Evolutionary conservation across 176 grass and related monocot species (phyloP).

Genomic region (Melocanna baccifera): DNA sequence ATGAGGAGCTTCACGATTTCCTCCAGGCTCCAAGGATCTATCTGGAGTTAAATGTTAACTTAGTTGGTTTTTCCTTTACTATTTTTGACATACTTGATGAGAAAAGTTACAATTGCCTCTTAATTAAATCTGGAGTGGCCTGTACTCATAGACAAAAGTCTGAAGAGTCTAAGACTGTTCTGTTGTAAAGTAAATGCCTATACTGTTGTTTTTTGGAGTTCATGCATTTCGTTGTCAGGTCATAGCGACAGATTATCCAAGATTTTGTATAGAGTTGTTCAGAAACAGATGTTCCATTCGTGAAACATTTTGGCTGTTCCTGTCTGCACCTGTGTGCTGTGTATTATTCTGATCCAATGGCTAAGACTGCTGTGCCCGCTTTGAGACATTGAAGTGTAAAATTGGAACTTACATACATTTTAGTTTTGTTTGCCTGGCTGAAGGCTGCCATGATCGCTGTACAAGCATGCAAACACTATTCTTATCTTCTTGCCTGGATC

Average conservation of each 20-base stretch:
- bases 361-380: not conserved
- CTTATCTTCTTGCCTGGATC: not conserved
- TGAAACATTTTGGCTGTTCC: not conserved
- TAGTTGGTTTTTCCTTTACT: not conserved
- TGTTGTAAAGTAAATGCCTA: constrained; percentile 29
- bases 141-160: constrained; percentile 15
- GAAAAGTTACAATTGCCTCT: not conserved
- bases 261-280: constrained; percentile 15
- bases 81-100: constrained; percentile 20
- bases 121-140: constrained; percentile 1
- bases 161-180: constrained; percentile 10
- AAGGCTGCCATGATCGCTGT: not conserved
- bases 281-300: not conserved
- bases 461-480: not conserved
- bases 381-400: not conserved
- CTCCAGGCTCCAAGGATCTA: not conserved
- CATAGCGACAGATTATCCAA: not conserved
- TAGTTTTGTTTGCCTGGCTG: not conserved
- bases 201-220: not conserved
- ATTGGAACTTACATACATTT: not conserved
- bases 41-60: constrained; percentile 17
- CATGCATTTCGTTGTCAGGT: not conserved
- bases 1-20: not conserved
- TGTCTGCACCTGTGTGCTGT: not conserved
- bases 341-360: not conserved